Base-by-base conservation (phyloP, 2,329 filamentous ascomycete species). In the Ascomycota sp. region DNA sequence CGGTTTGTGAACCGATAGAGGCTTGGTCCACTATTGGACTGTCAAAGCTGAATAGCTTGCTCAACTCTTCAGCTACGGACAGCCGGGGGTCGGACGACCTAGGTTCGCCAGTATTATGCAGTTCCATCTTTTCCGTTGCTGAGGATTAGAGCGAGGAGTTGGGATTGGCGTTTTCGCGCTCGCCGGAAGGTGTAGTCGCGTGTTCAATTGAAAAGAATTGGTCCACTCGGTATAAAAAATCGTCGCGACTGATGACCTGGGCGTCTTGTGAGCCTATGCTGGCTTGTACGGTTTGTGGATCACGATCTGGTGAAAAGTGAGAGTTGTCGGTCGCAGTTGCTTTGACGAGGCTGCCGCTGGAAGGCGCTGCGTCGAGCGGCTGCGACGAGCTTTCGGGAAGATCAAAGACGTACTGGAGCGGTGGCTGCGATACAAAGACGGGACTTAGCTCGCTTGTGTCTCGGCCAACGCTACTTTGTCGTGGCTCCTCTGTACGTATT, bases 221-320 rank as follows among this genome's bases (percentile, higher is more conserved):
- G 20, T 35, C 35, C 5, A 32, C 26, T 20, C 31, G 36, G 12
- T 33, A 31, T 8, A 38, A 32, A 8, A 41, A 42, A 2, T 25
- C 22, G 12, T 28, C n/a, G 3, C 25, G 30, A 20, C 27, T 28
- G 11, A 43, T 24, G n/a, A 43, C 27, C 28, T 50, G 48, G 25
- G 46, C 43, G 31, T 42, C 47, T 33, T 45, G 48, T 25, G 38
- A 43, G 27, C 38, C 39, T 22, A 33, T 28, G 12, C 8, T 7
- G 29, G 15, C 19, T 17, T 19, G 27, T 8, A 24, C 21, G n/a
- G 12, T 25, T 5, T 17, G 20, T 21, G 12, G 10, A 8, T 4
- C 4, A 11, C 13, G 30, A 19, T 17, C 25, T 6, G 24, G 21
- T 7, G 29, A 30, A 8, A 15, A 25, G 9, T 29, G 28, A 2